A percentile compares a stretch with the other conserved stretches of the same genome.
Conservation (phyloP, 129 eudicot genomes). For the Helianthus tuberosus region DNA sequence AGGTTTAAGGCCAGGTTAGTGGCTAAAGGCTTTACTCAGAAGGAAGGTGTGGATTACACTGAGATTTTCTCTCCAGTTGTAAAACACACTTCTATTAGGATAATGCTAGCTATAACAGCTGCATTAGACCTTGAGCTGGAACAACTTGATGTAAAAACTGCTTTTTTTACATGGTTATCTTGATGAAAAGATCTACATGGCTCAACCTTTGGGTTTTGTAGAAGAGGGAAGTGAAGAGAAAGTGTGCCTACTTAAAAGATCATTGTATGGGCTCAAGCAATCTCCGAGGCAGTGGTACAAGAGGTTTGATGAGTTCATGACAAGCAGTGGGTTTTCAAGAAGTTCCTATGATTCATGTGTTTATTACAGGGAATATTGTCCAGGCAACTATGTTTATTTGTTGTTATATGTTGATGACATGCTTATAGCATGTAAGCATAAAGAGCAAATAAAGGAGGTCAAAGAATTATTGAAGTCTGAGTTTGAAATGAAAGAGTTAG, state of each 20-base stretch:
- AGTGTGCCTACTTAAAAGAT: background rate
- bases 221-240: background rate
- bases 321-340: background rate
- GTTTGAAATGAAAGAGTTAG: background rate
- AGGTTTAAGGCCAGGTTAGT: background rate
- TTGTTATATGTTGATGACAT: background rate
- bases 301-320: background rate
- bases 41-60: background rate
- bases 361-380: background rate
- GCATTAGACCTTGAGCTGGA: background rate
- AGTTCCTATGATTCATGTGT: background rate
- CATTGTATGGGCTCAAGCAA: background rate
- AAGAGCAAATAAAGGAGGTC: background rate
- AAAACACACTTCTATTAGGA: background rate
- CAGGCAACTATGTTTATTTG: background rate
- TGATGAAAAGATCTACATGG: background rate
- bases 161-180: background rate
- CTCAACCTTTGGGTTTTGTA: background rate
- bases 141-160: background rate
- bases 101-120: background rate
- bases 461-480: background rate
- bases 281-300: background rate
- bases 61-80: background rate
- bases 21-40: background rate
- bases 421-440: background rate